Conservation (phyloP, 352 stramenopile species). For the Discostella stelligera region DNA sequence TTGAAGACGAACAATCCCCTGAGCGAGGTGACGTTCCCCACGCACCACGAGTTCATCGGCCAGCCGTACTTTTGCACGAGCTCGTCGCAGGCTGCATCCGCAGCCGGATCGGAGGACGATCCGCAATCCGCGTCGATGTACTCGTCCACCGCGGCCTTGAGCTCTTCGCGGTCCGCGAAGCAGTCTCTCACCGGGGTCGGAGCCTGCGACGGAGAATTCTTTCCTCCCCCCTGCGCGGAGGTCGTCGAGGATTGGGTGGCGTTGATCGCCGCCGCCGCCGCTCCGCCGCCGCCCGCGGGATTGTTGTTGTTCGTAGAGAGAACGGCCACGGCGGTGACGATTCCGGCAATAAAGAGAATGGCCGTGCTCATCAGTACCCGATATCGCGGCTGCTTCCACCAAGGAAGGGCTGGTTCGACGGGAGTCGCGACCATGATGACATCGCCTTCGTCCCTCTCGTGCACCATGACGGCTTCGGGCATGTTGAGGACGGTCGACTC, state of each 20-base stretch:
- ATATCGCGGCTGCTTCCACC: neutral
- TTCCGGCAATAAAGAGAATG: neutral
- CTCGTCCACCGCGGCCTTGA: neutral
- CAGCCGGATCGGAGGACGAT: neutral
- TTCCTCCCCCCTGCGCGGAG: too few species aligned
- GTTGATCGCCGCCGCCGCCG: neutral
- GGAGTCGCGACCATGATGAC: neutral
- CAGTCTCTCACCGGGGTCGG: neutral
- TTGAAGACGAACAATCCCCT: conserved; percentile 14
- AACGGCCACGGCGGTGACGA: neutral
- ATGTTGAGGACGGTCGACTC: neutral
- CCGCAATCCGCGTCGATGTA: neutral
- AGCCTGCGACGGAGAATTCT: too few species aligned
- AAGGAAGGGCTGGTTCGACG: neutral
- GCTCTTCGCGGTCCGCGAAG: neutral
- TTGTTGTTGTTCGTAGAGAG: neutral
- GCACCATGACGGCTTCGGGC: neutral
- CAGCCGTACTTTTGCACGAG: neutral
- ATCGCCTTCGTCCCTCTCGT: neutral
- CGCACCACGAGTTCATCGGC: neutral
- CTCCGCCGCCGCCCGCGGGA: neutral
- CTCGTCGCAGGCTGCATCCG: neutral
- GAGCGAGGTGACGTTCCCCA: conserved; percentile 28
- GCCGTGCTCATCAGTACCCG: neutral
- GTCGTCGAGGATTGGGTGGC: too few species aligned